Percentiles rank a stretch among this genome's conserved stretches.
phyloP scores from a whole-genome alignment of 176 grass and related monocot species.

The Chloris gayana region DNA sequence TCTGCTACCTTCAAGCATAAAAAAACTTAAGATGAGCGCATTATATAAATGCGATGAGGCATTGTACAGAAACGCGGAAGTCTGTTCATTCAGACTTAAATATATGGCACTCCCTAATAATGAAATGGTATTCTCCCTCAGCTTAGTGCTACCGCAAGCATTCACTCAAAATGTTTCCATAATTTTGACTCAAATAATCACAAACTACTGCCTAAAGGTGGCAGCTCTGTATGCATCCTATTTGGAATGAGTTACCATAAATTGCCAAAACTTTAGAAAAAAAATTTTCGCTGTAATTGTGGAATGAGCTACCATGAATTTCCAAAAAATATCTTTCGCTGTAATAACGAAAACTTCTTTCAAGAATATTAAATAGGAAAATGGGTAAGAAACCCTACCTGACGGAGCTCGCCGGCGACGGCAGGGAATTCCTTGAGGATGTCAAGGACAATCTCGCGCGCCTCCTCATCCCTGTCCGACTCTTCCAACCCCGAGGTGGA shows the following conservation, averaged over 20 bases:
- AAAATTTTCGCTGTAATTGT: neutral
- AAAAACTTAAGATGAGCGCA: neutral
- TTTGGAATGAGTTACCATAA: neutral
- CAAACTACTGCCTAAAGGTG: neutral
- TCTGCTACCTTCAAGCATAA: too few relatives aligned
- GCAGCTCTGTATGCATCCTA: neutral
- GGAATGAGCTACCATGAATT: neutral
- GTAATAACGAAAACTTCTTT: neutral
- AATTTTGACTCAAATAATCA: neutral
- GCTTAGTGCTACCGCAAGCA: neutral
- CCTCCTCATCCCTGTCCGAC: conserved; percentile 44
- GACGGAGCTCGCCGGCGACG: conserved; percentile 55
- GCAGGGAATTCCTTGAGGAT: conserved; percentile 67
- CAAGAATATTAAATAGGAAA: neutral
- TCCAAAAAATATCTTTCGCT: neutral
- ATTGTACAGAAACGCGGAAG: neutral
- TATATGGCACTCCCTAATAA: neutral
- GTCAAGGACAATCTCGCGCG: conserved; percentile 56
- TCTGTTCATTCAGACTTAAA: neutral
- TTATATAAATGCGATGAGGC: neutral
- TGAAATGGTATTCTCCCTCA: neutral
- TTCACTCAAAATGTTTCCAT: neutral
- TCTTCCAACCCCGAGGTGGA: conserved; percentile 39
- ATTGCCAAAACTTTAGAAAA: too few relatives aligned
- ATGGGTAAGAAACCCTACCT: conserved; percentile 40